A percentile compares a stretch with the other conserved stretches of the same genome.
Conservation (phyloP, 2,329 filamentous ascomycete genomes). For the Domatiomyces globalis region DNA sequence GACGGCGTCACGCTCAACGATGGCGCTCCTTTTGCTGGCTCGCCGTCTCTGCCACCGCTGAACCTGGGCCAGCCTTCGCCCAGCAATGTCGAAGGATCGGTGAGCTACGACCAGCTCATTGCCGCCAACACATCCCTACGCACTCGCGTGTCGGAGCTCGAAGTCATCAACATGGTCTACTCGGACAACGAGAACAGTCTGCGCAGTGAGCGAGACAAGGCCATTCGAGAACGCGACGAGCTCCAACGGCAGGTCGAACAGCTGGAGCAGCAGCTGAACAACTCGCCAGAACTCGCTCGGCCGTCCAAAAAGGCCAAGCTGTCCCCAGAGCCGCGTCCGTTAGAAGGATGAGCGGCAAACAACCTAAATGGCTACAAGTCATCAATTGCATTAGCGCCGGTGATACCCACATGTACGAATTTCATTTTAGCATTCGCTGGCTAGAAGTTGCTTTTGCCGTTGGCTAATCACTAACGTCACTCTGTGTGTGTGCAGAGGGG, state of each 20-base stretch:
- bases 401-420: slow-evolving; percentile 13
- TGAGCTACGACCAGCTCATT: slow-evolving; percentile 60
- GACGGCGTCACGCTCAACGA: slow-evolving; percentile 51
- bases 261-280: slow-evolving; percentile 43
- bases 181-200: slow-evolving; percentile 42
- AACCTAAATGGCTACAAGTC: background rate
- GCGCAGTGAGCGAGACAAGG: slow-evolving; percentile 56
- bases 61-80: slow-evolving; percentile 46
- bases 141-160: slow-evolving; percentile 85
- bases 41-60: slow-evolving; percentile 36
- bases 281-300: slow-evolving; percentile 14
- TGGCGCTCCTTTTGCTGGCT: slow-evolving; percentile 48
- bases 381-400: slow-evolving; percentile 3
- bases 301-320: slow-evolving; percentile 14
- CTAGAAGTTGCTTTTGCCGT: background rate
- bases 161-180: slow-evolving; percentile 64
- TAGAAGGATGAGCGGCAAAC: background rate
- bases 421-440: slow-evolving; percentile 5
- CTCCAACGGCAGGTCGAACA: slow-evolving; percentile 73
- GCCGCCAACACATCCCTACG: slow-evolving; percentile 77
- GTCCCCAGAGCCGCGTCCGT: background rate
- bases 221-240: slow-evolving; percentile 63
- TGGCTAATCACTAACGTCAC: too few relatives aligned
- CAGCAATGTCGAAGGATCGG: slow-evolving; percentile 50
- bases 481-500: background rate